Conservation (phyloP, 2,329 filamentous ascomycete species). For the Sclerotinia borealis region DNA sequence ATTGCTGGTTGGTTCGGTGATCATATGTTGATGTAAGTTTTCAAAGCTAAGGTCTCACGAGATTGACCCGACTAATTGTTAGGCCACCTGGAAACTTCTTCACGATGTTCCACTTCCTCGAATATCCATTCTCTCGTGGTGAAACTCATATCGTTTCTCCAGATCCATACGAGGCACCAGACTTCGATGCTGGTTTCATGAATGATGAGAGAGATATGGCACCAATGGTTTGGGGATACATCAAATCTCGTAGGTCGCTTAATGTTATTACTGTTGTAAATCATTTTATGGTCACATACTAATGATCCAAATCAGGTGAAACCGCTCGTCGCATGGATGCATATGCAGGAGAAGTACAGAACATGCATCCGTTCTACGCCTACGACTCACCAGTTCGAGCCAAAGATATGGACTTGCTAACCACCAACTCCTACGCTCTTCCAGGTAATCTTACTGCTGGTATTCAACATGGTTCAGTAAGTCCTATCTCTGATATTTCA, state of each 20-base stretch:
- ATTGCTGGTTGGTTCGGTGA: slow-evolving; percentile 60
- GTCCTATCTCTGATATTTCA: not conserved
- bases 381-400: slow-evolving; percentile 65
- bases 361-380: slow-evolving; percentile 65
- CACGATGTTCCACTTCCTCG: slow-evolving; percentile 47
- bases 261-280: slow-evolving; percentile 30
- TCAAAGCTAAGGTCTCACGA: not conserved
- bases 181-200: slow-evolving; percentile 81
- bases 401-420: slow-evolving; percentile 66
- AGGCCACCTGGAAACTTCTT: slow-evolving; percentile 46
- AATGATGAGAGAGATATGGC: slow-evolving; percentile 81
- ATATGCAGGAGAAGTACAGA: slow-evolving; percentile 43
- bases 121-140: slow-evolving; percentile 57
- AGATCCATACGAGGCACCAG: slow-evolving; percentile 64
- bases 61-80: slow-evolving; percentile 36
- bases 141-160: slow-evolving; percentile 52
- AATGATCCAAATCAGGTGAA: slow-evolving; percentile 43
- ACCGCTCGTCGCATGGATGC: slow-evolving; percentile 50
- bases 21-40: slow-evolving; percentile 50
- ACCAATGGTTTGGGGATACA: slow-evolving; percentile 67
- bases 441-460: slow-evolving; percentile 39
- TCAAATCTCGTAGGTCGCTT: slow-evolving; percentile 53
- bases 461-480: slow-evolving; percentile 41
- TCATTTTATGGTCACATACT: not conserved
- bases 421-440: slow-evolving; percentile 70